Evolutionary conservation across 371 early-diverging fungal species (phyloP).

Genomic region (Nematocida homosporus): DNA sequence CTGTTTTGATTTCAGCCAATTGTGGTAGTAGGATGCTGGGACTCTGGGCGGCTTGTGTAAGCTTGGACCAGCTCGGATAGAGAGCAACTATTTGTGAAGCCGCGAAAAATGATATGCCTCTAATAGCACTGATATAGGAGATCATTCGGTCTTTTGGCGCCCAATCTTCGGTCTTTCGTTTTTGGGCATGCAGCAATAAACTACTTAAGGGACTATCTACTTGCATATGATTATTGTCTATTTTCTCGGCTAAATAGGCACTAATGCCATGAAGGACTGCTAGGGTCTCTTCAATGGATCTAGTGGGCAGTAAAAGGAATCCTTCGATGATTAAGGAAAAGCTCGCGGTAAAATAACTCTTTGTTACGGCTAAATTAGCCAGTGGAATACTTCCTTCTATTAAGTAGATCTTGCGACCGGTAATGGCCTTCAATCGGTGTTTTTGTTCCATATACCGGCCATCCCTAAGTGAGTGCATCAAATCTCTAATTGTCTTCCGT

Average conservation of each 20-base stretch:
- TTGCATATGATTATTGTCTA: no score
- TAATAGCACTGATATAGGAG: slow-evolving; percentile 12
- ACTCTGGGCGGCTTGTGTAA: neutral
- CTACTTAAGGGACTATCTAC: neutral
- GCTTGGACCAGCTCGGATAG: neutral
- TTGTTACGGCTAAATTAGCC: neutral
- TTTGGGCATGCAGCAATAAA: slow-evolving; percentile 10
- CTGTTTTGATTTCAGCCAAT: neutral
- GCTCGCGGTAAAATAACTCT: slow-evolving; percentile 7
- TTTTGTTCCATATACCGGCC: slow-evolving; percentile 90
- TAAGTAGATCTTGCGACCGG: slow-evolving; percentile 38
- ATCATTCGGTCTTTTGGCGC: neutral
- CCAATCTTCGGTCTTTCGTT: slow-evolving; percentile 7
- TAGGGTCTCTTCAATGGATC: slow-evolving; percentile 13
- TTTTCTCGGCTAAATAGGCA: neutral
- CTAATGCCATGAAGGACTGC: neutral
- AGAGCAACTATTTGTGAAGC: neutral
- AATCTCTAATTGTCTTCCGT: slow-evolving; percentile 84
- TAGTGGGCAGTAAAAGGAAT: slow-evolving; percentile 20
- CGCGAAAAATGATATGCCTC: slow-evolving; percentile 22
- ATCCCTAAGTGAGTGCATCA: slow-evolving; percentile 81
- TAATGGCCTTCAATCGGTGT: slow-evolving; percentile 62
- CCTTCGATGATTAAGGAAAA: neutral
- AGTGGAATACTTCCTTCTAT: slow-evolving; percentile 24
- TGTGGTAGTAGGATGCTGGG: neutral